phyloP scores from a whole-genome alignment of 1,284 basidiomycete species.

The Austroboletus novae-zelandiae region DNA sequence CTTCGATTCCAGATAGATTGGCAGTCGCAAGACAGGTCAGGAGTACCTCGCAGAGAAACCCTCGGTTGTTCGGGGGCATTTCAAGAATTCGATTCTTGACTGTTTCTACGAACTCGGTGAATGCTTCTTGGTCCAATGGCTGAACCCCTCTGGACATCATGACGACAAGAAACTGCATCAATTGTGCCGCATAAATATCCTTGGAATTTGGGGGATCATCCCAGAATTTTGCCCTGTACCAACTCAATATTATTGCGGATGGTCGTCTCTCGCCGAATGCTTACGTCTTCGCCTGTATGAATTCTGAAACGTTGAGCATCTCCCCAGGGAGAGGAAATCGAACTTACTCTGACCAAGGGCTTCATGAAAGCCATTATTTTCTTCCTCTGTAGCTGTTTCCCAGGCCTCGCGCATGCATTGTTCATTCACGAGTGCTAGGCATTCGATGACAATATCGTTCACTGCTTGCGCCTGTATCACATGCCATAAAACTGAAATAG shows the following conservation, averaged over 20 bases:
- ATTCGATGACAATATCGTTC: slow-evolving; percentile 42
- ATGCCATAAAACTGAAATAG: neutral
- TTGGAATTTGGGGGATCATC: slow-evolving; percentile 6
- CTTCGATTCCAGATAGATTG: slow-evolving; percentile 9
- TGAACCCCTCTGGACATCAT: slow-evolving; percentile 20
- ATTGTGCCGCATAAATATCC: slow-evolving; percentile 13
- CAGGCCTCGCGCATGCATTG: slow-evolving; percentile 22
- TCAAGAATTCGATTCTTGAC: slow-evolving; percentile 18
- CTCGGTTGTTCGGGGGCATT: neutral
- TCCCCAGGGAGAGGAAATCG: neutral
- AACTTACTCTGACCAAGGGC: slow-evolving; percentile 21
- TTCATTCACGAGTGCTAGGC: slow-evolving; percentile 20
- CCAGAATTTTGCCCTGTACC: slow-evolving; percentile 14
- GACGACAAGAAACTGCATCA: slow-evolving; percentile 29
- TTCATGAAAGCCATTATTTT: slow-evolving; percentile 10
- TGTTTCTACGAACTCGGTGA: slow-evolving; percentile 15
- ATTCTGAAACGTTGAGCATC: slow-evolving; percentile 17
- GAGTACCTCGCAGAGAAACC: slow-evolving; percentile 22
- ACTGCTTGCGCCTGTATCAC: slow-evolving; percentile 30
- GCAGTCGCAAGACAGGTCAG: slow-evolving; percentile 25
- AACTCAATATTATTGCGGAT: neutral
- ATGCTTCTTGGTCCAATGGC: slow-evolving; percentile 1
- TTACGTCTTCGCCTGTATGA: slow-evolving; percentile 17
- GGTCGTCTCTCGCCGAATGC: slow-evolving; percentile 1
- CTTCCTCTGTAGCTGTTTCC: slow-evolving; percentile 16